Conservation (phyloP, 2,329 filamentous ascomycete species). For the Furcasterigmium furcatum region DNA sequence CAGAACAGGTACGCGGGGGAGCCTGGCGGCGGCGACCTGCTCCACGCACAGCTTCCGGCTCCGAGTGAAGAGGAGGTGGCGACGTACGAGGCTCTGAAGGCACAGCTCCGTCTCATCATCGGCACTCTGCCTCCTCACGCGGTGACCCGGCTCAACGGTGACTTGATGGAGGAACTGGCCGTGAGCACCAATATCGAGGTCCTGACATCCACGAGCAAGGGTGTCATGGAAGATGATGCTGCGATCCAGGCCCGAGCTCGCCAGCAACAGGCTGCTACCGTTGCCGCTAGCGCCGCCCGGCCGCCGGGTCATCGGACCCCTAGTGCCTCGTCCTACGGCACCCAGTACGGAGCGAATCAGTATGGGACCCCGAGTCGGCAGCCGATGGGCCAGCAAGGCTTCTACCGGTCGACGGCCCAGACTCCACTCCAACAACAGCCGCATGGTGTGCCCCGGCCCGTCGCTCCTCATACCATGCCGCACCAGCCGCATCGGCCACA, state of each 20-base stretch:
- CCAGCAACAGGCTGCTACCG: constrained; percentile 27
- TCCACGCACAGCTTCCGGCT: constrained; percentile 62
- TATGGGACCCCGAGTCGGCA: constrained; percentile 45
- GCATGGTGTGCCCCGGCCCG: constrained; percentile 19
- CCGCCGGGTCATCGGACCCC: constrained; percentile 34
- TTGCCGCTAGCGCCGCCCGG: constrained; percentile 16
- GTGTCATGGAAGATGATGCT: constrained; percentile 82
- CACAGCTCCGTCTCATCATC: constrained; percentile 71
- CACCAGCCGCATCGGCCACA: constrained; percentile 33
- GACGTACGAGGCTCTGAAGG: constrained; percentile 71
- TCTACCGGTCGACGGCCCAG: constrained; percentile 36
- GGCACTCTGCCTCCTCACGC: constrained; percentile 77
- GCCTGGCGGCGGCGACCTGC: constrained; percentile 64
- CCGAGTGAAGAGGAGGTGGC: constrained; percentile 60
- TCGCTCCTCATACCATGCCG: constrained; percentile 27
- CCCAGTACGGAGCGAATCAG: constrained; percentile 41
- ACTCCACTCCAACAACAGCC: constrained; percentile 37
- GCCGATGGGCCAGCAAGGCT: constrained; percentile 39
- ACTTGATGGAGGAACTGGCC: constrained; percentile 78
- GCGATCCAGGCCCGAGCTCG: constrained; percentile 50
- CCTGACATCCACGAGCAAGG: constrained; percentile 69
- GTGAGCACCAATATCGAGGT: constrained; percentile 77
- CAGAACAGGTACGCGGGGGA: constrained; percentile 59
- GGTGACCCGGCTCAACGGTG: constrained; percentile 80
- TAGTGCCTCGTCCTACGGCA: constrained; percentile 34